These are phyloP conservation scores for Cercospora beticola DNA, from an alignment of 2,329 filamentous ascomycete species.

Conservation along the genomic window DNA sequence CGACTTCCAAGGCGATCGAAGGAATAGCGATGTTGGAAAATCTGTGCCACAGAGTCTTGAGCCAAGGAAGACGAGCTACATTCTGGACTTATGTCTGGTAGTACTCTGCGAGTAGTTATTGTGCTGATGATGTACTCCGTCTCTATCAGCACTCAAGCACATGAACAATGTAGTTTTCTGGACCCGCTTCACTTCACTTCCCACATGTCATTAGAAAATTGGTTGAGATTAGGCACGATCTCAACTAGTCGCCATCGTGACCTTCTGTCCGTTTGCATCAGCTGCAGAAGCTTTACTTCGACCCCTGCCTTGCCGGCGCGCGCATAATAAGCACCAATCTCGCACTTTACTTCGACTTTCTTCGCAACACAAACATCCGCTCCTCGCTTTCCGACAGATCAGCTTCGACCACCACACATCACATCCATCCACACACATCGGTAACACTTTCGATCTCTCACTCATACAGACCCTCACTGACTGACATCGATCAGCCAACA, in stretches of 20 bases:
- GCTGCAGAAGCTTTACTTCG: neutral
- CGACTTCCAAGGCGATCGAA: neutral
- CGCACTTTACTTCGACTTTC: neutral
- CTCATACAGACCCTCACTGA: neutral
- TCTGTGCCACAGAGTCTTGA: neutral
- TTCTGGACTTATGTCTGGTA: neutral
- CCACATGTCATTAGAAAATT: neutral
- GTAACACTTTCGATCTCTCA: neutral
- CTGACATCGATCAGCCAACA: constrained; percentile 1
- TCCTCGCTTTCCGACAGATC: neutral
- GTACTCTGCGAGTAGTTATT: neutral
- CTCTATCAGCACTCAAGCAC: neutral
- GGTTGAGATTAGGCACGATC: neutral
- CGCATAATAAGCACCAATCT: neutral
- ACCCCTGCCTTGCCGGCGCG: neutral
- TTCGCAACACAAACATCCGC: constrained; percentile 6
- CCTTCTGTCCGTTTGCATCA: constrained; percentile 5
- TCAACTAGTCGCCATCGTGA: constrained; percentile 2
- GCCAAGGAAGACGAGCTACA: neutral
- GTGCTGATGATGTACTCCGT: neutral
- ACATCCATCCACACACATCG: constrained; percentile 7
- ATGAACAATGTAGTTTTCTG: neutral
- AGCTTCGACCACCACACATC: constrained; percentile 1
- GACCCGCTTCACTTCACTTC: constrained; percentile 9
- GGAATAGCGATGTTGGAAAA: neutral